Evolutionary conservation across 2,329 filamentous ascomycete species (phyloP).

Genomic region (Cladorrhinum sp.): DNA sequence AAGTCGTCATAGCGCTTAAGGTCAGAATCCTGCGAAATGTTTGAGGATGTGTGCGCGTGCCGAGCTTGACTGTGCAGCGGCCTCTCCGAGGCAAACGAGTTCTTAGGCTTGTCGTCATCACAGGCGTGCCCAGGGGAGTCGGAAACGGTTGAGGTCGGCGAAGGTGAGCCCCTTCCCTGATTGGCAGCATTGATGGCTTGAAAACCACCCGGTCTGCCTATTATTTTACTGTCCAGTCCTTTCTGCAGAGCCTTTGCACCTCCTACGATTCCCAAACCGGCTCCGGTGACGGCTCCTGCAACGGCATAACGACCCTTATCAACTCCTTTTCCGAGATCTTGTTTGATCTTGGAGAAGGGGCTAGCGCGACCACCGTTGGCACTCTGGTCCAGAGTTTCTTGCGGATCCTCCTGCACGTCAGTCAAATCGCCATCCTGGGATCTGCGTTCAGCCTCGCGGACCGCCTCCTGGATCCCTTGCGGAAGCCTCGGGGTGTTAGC

Average conservation of each 20-base stretch:
- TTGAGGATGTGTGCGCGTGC: conserved; percentile 36
- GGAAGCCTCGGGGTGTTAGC: conserved; percentile 51
- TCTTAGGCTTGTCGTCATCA: conserved; percentile 37
- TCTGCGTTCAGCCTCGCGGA: conserved; percentile 33
- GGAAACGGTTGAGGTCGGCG: conserved; percentile 14
- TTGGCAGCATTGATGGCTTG: conserved; percentile 29
- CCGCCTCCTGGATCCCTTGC: conserved; percentile 47
- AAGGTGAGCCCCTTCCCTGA: conserved; percentile 11
- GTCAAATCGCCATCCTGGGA: conserved; percentile 23
- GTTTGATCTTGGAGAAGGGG: conserved; percentile 43
- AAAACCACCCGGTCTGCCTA: conserved; percentile 58
- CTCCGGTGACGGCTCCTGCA: conserved; percentile 36
- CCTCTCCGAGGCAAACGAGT: conserved; percentile 32
- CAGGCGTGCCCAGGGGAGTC: conserved; percentile 29
- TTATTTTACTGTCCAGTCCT: conserved; percentile 46
- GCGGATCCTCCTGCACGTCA: conserved; percentile 27
- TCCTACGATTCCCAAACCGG: conserved; percentile 44
- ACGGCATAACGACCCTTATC: conserved; percentile 40
- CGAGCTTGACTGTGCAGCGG: conserved; percentile 27
- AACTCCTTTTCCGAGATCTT: conserved; percentile 51
- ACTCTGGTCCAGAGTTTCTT: conserved; percentile 27
- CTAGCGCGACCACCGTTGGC: conserved; percentile 33
- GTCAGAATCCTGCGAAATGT: conserved; percentile 40
- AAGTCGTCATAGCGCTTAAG: conserved; percentile 23
- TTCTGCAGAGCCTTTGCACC: conserved; percentile 46